Evolutionary conservation across 176 grass and related monocot genomes (phyloP).

Genomic region (Musa acuminata): DNA sequence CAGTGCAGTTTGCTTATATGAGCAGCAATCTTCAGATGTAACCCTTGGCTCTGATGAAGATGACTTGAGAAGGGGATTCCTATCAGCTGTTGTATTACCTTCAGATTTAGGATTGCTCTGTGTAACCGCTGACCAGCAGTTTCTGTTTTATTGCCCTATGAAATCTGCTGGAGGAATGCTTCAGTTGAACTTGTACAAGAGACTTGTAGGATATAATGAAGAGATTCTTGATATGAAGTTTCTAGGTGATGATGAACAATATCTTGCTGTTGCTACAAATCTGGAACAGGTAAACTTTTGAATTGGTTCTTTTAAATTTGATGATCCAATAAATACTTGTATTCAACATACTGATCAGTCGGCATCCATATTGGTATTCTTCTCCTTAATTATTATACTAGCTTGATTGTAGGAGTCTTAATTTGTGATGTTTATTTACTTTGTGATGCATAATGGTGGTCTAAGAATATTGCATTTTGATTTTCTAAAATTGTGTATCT

Average conservation of each 20-base stretch:
- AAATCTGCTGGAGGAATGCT: slow-evolving; percentile 44
- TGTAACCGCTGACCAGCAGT: slow-evolving; percentile 87
- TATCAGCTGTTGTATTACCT: slow-evolving; percentile 61
- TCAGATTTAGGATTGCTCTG: slow-evolving; percentile 57
- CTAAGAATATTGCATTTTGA: not conserved
- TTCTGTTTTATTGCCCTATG: slow-evolving; percentile 58
- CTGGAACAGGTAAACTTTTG: slow-evolving; percentile 60
- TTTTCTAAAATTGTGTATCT: not conserved
- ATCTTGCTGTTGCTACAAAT: slow-evolving; percentile 89
- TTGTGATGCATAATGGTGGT: not conserved
- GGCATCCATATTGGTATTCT: not conserved
- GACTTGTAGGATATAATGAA: slow-evolving; percentile 79
- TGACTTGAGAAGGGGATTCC: slow-evolving; percentile 80
- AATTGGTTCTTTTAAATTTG: not conserved
- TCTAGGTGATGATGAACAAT: slow-evolving; percentile 69
- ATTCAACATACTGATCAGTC: not conserved
- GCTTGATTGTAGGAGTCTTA: not conserved
- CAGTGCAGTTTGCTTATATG: slow-evolving; percentile 60
- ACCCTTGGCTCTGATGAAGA: slow-evolving; percentile 51
- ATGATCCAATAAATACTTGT: not conserved
- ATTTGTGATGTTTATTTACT: not conserved
- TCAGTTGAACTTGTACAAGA: slow-evolving; percentile 58
- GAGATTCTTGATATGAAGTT: slow-evolving; percentile 98
- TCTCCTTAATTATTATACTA: not conserved
- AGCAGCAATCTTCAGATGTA: slow-evolving; percentile 72